Percentiles rank a stretch among this genome's conserved stretches.
Evolutionary conservation across 805 yeast genomes (phyloP).

Genomic region (Kodamaea sagamina): DNA sequence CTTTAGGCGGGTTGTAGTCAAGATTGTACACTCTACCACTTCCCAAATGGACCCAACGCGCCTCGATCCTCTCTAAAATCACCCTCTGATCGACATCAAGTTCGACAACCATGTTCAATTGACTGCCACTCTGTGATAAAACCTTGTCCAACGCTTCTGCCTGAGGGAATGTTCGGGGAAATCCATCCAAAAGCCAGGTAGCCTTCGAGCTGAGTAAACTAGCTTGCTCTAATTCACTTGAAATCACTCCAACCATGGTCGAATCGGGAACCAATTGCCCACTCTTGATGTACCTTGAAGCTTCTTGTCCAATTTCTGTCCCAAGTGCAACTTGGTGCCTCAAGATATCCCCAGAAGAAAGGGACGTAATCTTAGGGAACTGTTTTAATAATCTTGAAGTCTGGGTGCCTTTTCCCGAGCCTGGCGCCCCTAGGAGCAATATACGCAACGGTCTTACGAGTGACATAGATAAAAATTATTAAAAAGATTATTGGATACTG

Average conservation of each 20-base stretch:
- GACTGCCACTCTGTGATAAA: conserved; percentile 39
- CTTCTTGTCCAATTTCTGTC: conserved; percentile 58
- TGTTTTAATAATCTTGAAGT: conserved; percentile 62
- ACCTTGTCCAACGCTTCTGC: conserved; percentile 58
- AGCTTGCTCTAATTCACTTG: conserved; percentile 44
- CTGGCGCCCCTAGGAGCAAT: conserved; percentile 88
- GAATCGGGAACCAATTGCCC: conserved; percentile 79
- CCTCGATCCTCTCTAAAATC: conserved; percentile 77
- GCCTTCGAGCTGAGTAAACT: conserved; percentile 47
- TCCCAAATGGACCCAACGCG: conserved; percentile 79
- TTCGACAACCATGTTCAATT: conserved; percentile 78
- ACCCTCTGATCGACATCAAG: conserved; percentile 84
- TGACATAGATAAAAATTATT: conserved; percentile 3
- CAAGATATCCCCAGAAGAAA: conserved; percentile 84
- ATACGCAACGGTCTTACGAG: conserved; percentile 54
- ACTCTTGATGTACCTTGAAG: conserved; percentile 52
- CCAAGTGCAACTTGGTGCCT: conserved; percentile 62
- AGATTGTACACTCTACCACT: conserved; percentile 87
- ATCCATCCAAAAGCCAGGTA: conserved; percentile 86
- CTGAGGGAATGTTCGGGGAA: conserved; percentile 79
- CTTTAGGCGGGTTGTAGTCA: conserved; percentile 86
- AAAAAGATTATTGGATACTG: too few relatives aligned
- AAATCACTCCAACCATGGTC: conserved; percentile 61
- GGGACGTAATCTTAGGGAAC: conserved; percentile 48
- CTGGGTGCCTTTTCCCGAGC: conserved; percentile 93